Evolutionary conservation across 805 yeast species (phyloP).

Genomic region (Ascoidea rubescens): DNA sequence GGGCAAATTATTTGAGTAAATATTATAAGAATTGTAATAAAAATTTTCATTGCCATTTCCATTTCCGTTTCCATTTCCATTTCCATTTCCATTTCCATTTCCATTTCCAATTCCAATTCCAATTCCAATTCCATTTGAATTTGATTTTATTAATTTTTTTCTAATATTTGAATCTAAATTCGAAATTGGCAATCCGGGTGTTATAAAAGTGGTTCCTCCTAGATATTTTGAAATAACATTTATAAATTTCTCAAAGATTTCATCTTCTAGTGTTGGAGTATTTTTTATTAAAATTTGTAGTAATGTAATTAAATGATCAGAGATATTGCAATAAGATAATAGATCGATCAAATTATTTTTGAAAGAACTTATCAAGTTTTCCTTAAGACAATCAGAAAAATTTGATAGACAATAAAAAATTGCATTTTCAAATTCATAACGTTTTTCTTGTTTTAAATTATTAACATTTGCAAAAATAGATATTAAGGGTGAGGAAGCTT

Average conservation of each 20-base stretch:
- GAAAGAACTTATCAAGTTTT: slow-evolving; percentile 7
- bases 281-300: slow-evolving; percentile 4
- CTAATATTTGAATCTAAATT: slow-evolving; percentile 5
- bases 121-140: background rate
- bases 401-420: slow-evolving; percentile 6
- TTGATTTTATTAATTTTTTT: background rate
- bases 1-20: slow-evolving; percentile 3
- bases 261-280: slow-evolving; percentile 9
- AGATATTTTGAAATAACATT: slow-evolving; percentile 4
- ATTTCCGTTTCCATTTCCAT: background rate
- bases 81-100: background rate
- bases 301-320: slow-evolving; percentile 5
- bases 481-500: background rate
- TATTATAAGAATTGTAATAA: slow-evolving; percentile 5
- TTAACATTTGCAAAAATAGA: background rate
- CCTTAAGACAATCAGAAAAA: slow-evolving; percentile 6
- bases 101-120: background rate
- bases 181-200: slow-evolving; percentile 9
- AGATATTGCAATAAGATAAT: slow-evolving; percentile 5
- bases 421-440: slow-evolving; percentile 9
- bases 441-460: slow-evolving; percentile 1
- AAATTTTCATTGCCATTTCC: slow-evolving; percentile 1
- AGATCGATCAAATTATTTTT: slow-evolving; percentile 7
- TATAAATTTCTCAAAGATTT: slow-evolving; percentile 5
- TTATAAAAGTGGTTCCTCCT: slow-evolving; percentile 8